phyloP scores from a whole-genome alignment of 108 stramenopile species.

The Nitzschia putrida region DNA sequence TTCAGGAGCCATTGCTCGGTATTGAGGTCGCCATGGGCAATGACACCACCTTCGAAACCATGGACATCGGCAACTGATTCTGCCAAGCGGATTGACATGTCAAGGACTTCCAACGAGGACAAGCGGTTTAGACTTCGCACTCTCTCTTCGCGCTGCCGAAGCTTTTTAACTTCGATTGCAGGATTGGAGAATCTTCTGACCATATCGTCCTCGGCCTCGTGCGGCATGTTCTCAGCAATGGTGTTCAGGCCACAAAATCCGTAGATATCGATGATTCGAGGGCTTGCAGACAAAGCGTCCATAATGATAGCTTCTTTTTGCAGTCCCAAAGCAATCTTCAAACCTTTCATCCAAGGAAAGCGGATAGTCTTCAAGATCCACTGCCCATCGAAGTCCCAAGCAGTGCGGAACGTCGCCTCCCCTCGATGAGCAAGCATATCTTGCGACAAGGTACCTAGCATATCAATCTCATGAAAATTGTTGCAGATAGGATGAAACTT shows the following conservation, averaged over 20 bases:
- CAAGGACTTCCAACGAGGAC: conserved; percentile 54
- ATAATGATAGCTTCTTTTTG: conserved; percentile 59
- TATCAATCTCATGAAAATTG: conserved; percentile 59
- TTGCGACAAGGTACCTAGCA: neutral
- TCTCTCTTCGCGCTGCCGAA: conserved; percentile 26
- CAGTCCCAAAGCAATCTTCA: neutral
- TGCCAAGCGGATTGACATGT: conserved; percentile 62
- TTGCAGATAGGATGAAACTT: conserved; percentile 66
- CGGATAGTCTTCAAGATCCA: conserved; percentile 62
- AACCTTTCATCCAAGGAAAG: conserved; percentile 48
- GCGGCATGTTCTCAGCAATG: conserved; percentile 44
- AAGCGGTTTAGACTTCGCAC: conserved; percentile 51
- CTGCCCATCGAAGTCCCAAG: conserved; percentile 51
- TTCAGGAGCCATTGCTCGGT: conserved; percentile 71
- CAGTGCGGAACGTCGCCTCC: conserved; percentile 45
- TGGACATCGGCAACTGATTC: conserved; percentile 71
- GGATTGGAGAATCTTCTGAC: conserved; percentile 18
- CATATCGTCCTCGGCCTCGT: conserved; percentile 51
- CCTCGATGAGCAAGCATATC: conserved; percentile 26
- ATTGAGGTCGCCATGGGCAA: conserved; percentile 72
- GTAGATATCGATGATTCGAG: conserved; percentile 55
- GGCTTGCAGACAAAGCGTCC: conserved; percentile 67
- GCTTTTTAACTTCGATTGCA: neutral
- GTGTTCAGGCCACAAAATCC: conserved; percentile 70
- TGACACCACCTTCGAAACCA: conserved; percentile 57